These are phyloP conservation scores for Aspergillus unguis DNA, from an alignment of 2,329 filamentous ascomycete genomes.

Conservation along the genomic window DNA sequence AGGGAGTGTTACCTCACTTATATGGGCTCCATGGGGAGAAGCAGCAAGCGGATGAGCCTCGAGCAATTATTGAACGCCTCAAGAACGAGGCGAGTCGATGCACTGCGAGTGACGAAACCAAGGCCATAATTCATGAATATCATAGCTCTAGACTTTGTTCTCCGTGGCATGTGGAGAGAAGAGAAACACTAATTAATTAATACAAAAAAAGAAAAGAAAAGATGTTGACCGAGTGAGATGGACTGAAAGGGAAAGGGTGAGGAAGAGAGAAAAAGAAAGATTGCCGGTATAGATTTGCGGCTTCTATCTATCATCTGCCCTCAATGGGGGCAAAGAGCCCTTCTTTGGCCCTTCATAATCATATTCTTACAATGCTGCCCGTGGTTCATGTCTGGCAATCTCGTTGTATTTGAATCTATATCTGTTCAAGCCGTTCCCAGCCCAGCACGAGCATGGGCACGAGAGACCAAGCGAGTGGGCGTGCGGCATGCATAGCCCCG, in stretches of 20 bases:
- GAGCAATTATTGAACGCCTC: slow-evolving; percentile 14
- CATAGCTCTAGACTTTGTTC: neutral
- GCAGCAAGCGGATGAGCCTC: slow-evolving; percentile 6
- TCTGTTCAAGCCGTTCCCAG: neutral
- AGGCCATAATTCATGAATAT: slow-evolving; percentile 1
- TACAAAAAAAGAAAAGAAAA: slow-evolving; percentile 5
- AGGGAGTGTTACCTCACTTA: slow-evolving; percentile 14
- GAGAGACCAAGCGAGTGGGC: neutral
- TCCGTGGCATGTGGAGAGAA: neutral
- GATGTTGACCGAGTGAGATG: neutral
- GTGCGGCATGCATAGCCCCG: neutral
- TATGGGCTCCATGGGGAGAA: slow-evolving; percentile 3
- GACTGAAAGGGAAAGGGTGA: neutral
- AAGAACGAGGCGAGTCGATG: slow-evolving; percentile 6
- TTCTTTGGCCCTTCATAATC: slow-evolving; percentile 3
- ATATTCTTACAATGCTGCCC: slow-evolving; percentile 1
- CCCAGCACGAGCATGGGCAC: neutral
- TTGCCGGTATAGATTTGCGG: neutral
- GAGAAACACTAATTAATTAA: slow-evolving; percentile 2
- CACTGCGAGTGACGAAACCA: slow-evolving; percentile 3
- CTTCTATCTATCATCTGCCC: neutral
- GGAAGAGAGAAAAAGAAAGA: neutral
- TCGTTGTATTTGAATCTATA: slow-evolving; percentile 2
- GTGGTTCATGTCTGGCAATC: neutral
- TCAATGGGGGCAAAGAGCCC: neutral